Evolutionary conservation across 306 rosid species (phyloP).

Genomic region (Notholithocarpus densiflorus): DNA sequence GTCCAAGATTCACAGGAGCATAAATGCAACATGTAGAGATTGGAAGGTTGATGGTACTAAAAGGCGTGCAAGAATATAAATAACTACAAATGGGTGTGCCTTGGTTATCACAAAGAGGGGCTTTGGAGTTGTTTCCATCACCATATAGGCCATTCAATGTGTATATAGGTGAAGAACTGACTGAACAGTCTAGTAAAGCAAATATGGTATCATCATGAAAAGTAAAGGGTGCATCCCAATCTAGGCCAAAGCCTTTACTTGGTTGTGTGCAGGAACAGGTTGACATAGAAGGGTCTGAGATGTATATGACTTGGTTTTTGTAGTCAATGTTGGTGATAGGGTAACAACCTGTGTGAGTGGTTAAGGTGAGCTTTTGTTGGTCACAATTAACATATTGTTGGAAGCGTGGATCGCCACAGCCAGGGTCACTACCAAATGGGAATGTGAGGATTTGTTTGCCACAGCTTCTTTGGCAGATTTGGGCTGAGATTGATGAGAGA

Average conservation of each 20-base stretch:
- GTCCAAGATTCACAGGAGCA: constrained; percentile 80
- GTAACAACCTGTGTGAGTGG: constrained; percentile 77
- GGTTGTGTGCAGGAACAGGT: constrained; percentile 66
- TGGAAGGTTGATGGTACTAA: constrained; percentile 55
- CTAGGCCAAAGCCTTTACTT: constrained; percentile 70
- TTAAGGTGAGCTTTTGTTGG: constrained; percentile 53
- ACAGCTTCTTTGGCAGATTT: constrained; percentile 66
- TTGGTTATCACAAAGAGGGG: constrained; percentile 53
- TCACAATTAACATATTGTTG: constrained; percentile 52
- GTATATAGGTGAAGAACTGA: constrained; percentile 52
- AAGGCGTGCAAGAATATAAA: constrained; percentile 59
- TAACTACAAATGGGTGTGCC: constrained; percentile 60
- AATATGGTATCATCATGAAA: constrained; percentile 59
- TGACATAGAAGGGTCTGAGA: constrained; percentile 83
- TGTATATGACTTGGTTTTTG: constrained; percentile 49
- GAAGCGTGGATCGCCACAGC: constrained; percentile 73
- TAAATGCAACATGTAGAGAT: constrained; percentile 76
- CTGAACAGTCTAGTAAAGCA: constrained; percentile 62
- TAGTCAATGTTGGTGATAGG: constrained; percentile 64
- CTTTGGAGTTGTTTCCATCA: constrained; percentile 34
- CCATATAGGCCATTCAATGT: constrained; percentile 20
- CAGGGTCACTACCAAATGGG: constrained; percentile 72
- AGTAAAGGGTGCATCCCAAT: constrained; percentile 68
- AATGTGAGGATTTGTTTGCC: constrained; percentile 50
- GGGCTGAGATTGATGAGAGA: constrained; percentile 33